Base-by-base conservation (phyloP, 345 rosid genomes). In the Aquilaria yunnanensis region DNA sequence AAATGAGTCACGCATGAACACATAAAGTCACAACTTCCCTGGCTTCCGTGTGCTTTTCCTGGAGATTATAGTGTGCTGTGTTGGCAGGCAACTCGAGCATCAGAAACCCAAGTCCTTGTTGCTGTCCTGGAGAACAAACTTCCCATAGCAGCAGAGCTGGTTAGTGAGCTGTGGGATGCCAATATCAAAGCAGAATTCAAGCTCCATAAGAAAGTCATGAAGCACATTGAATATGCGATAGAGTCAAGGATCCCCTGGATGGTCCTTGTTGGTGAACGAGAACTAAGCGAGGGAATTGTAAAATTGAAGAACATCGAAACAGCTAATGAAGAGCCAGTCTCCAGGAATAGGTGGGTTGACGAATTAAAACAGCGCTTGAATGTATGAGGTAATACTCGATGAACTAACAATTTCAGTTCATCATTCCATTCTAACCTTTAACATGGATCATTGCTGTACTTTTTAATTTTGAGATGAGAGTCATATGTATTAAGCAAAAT, bases 21-120 rank as follows among this genome's bases (percentile, higher is more conserved):
- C 43, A 37, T 8, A 37, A 37, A 37, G 8, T 37, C 8, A 37
- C 8, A 2, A 37, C 43, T 37, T 37, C 4, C 43, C 43, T 37
- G 8, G 23, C 23, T 16, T 16, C 23, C 23, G 23, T 16, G 23
- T 16, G 23, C 23, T 16, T 16, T 16, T 16, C 23, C 23, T 16
- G 23, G 23, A 16, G 23, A 16, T 16, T 8, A 37, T 37, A 5
- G 8, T 37, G 7, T 37, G 43, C 43, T 37, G 43, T 37, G 8
- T 37, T 69, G 61, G 57, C 80, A 93, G 94, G 71, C 69, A 49
- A 73, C 74, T n/a, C 74, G 92, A 61, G 77, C 92, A 31, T 79
- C 87, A 2, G 96, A 86, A 80, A 93, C 95, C 2, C 86, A 93
- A 54, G 90, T 86, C 3, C 78, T 86, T 70, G 81, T 93, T 59